These are phyloP conservation scores for Auricularia heimuer DNA, from an alignment of 768 basidiomycete species.

Conservation along the genomic window DNA sequence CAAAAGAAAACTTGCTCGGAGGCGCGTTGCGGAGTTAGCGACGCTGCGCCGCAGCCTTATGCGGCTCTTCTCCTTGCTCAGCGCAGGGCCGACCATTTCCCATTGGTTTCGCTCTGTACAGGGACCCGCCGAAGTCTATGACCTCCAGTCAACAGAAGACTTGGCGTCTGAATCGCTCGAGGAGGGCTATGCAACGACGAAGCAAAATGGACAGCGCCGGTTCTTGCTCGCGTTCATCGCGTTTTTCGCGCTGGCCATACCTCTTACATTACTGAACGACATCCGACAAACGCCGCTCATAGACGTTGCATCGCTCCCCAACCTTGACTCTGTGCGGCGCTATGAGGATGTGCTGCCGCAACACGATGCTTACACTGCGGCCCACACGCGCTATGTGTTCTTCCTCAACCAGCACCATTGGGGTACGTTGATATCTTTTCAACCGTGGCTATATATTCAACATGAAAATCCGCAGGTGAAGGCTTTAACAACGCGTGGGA, in stretches of 20 bases:
- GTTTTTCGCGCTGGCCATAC: background rate
- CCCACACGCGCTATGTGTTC: background rate
- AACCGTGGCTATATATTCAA: background rate
- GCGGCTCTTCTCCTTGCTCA: too few relatives aligned
- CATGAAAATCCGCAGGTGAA: slow-evolving; percentile 17
- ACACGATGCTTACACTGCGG: background rate
- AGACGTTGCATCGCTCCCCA: background rate
- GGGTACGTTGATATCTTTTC: background rate
- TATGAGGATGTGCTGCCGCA: background rate
- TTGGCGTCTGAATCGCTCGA: too few relatives aligned
- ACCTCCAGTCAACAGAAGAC: too few relatives aligned
- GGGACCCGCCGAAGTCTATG: too few relatives aligned
- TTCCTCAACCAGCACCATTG: background rate
- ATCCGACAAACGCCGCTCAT: background rate
- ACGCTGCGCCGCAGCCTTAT: too few relatives aligned
- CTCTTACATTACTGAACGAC: background rate
- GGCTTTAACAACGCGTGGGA: slow-evolving; percentile 60
- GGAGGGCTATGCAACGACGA: too few relatives aligned
- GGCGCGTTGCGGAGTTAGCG: too few relatives aligned
- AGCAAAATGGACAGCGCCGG: background rate
- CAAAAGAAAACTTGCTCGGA: too few relatives aligned
- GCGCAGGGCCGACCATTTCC: too few relatives aligned
- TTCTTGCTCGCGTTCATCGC: background rate
- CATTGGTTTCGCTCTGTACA: too few relatives aligned
- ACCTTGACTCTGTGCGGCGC: background rate